Evolutionary conservation across 257 asterid genomes (phyloP).

Genomic region (Misopates orontium): DNA sequence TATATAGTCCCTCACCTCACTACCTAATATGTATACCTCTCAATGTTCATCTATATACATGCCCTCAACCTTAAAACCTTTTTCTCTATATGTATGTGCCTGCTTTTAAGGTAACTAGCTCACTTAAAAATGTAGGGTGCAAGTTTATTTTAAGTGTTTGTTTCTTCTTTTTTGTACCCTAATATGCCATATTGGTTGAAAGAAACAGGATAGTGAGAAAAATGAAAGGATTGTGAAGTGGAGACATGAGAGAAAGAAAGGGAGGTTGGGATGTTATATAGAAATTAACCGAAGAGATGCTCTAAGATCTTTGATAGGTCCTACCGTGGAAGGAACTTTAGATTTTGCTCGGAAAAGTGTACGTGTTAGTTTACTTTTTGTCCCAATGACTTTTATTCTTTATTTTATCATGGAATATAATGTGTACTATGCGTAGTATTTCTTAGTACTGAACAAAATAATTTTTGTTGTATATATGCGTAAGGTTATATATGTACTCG

Average conservation of each 20-base stretch:
- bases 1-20: neutral
- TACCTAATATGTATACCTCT: neutral
- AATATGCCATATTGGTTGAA: neutral
- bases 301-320: conserved; percentile 47
- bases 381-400: conserved; percentile 23
- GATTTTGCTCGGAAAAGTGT: conserved; percentile 42
- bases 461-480: neutral
- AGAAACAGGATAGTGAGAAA: conserved; percentile 3
- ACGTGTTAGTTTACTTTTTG: conserved; percentile 38
- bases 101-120: conserved; percentile 25
- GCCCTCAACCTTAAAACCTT: conserved; percentile 14
- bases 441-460: neutral
- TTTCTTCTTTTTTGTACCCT: neutral
- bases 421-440: neutral
- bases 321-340: conserved; percentile 46
- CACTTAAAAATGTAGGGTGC: conserved; percentile 14
- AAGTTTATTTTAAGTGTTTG: neutral
- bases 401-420: too few species aligned
- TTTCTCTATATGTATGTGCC: conserved; percentile 16
- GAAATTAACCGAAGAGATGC: conserved; percentile 23
- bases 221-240: conserved; percentile 13
- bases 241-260: conserved; percentile 10
- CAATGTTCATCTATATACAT: conserved; percentile 4
- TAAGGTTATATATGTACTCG: neutral
- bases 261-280: conserved; percentile 37